Conservation (phyloP, 2,329 filamentous ascomycete genomes). For the Nothomitra cinnamomea region DNA sequence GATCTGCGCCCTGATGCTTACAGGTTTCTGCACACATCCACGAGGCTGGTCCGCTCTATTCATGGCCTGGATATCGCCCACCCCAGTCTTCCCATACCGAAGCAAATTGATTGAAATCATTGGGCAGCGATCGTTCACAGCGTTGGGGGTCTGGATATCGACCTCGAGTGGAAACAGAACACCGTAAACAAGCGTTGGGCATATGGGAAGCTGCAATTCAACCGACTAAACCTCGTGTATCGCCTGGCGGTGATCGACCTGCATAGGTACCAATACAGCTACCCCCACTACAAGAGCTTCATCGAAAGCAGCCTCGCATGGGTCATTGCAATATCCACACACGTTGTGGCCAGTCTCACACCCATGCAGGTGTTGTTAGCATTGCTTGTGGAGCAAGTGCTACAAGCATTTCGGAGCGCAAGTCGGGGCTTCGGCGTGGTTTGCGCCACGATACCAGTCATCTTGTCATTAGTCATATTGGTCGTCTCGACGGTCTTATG, state of each 20-base stretch:
- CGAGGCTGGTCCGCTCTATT: not conserved
- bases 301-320: conserved; percentile 1
- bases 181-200: not conserved
- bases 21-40: conserved; percentile 1
- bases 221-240: conserved; percentile 1
- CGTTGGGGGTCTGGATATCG: not conserved
- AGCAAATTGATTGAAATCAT: not conserved
- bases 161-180: not conserved
- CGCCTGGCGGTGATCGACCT: not conserved
- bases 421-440: not conserved
- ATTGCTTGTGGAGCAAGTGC: not conserved
- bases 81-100: not conserved
- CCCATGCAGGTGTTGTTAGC: not conserved
- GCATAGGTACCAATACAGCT: not conserved
- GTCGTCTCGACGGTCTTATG: not conserved
- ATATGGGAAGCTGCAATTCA: conserved; percentile 1
- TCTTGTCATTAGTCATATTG: not conserved
- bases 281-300: not conserved
- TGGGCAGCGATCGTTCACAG: not conserved
- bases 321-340: not conserved
- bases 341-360: not conserved
- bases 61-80: not conserved
- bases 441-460: not conserved
- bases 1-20: not conserved
- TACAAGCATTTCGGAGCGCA: not conserved